Conservation (phyloP, 805 yeast genomes). For the Yamadazyma endophytica region DNA sequence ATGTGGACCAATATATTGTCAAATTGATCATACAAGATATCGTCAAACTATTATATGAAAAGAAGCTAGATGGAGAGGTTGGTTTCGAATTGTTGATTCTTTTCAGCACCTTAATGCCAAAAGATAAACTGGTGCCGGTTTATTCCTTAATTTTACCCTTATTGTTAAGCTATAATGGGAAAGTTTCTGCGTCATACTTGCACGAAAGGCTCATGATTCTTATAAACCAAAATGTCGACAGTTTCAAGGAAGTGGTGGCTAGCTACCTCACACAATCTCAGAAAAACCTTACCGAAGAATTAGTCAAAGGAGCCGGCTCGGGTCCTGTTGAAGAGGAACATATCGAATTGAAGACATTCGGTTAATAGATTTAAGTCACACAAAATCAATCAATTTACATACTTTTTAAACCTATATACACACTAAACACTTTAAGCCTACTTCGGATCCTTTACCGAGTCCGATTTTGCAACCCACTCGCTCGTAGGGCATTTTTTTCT, state of each 20-base stretch:
- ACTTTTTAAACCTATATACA: too few species aligned
- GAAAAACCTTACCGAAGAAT: conserved; percentile 34
- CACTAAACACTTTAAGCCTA: too few species aligned
- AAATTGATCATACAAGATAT: conserved; percentile 44
- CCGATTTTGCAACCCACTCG: too few species aligned
- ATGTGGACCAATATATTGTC: conserved; percentile 30
- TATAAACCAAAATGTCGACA: conserved; percentile 38
- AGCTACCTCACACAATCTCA: conserved; percentile 36
- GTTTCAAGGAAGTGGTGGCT: conserved; percentile 48
- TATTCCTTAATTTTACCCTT: conserved; percentile 34
- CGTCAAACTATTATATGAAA: conserved; percentile 22
- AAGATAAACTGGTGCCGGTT: conserved; percentile 24
- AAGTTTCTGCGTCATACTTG: conserved; percentile 28
- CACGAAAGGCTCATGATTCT: conserved; percentile 47
- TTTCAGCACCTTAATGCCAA: conserved; percentile 31
- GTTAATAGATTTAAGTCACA: conserved; percentile 9
- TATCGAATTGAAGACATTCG: conserved; percentile 22
- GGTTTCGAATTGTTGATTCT: conserved; percentile 49
- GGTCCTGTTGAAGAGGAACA: conserved; percentile 13
- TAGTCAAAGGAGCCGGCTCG: conserved; percentile 30
- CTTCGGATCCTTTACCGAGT: too few species aligned
- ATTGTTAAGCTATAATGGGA: conserved; percentile 24
- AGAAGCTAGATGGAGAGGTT: conserved; percentile 14
- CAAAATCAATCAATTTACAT: too few species aligned
- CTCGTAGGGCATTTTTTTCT: too few species aligned